Evolutionary conservation across 352 stramenopile species (phyloP).

Genomic region (Elongisporangium anandrum): DNA sequence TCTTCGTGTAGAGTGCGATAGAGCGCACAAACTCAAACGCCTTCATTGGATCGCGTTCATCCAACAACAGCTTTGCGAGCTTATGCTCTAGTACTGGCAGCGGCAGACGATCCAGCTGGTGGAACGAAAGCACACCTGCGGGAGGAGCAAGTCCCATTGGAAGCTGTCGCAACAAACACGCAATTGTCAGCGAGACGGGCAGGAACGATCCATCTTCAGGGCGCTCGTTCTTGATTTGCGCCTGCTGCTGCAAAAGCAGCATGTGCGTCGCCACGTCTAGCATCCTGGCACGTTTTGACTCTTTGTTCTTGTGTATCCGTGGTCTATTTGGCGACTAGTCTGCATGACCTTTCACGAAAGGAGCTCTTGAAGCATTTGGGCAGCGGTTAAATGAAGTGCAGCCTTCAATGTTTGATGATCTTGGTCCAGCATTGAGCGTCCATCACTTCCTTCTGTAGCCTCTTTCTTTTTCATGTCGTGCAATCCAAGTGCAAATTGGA

Average conservation of each 20-base stretch:
- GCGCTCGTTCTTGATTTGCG: slow-evolving; percentile 30
- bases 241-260: slow-evolving; percentile 44
- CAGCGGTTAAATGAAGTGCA: background rate
- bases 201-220: slow-evolving; percentile 47
- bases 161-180: slow-evolving; percentile 43
- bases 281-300: too few relatives aligned
- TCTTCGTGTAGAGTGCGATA: slow-evolving; percentile 34
- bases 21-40: slow-evolving; percentile 29
- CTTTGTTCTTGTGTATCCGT: background rate
- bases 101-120: slow-evolving; percentile 39
- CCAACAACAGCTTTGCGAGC: slow-evolving; percentile 19
- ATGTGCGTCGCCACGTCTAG: slow-evolving; percentile 39
- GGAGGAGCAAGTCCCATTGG: slow-evolving; percentile 34
- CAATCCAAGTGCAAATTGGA: slow-evolving; percentile 19
- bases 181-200: slow-evolving; percentile 36
- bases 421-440: too few relatives aligned
- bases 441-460: background rate
- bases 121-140: slow-evolving; percentile 23
- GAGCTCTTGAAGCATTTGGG: background rate
- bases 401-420: background rate
- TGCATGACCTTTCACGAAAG: background rate
- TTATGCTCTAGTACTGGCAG: slow-evolving; percentile 22
- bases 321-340: background rate
- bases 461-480: background rate
- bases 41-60: slow-evolving; percentile 10